A percentile compares a stretch with the other conserved stretches of the same genome.
These are phyloP conservation scores for Capsella bursapastoris DNA, from an alignment of 345 rosid species.

Conservation along the genomic window DNA sequence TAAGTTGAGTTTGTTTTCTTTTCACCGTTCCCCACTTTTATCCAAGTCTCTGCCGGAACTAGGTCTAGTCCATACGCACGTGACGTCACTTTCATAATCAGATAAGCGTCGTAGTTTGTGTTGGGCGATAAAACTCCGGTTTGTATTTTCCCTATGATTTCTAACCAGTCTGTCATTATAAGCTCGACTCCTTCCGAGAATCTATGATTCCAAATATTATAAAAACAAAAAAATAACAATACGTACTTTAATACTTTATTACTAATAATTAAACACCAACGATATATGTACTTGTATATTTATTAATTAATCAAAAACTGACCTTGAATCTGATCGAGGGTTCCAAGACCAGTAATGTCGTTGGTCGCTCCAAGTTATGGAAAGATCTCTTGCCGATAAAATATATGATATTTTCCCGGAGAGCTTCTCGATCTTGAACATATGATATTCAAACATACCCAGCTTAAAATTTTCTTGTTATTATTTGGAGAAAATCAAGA, in stretches of 20 bases:
- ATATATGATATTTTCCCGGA: slow-evolving; percentile 58
- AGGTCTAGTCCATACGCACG: slow-evolving; percentile 59
- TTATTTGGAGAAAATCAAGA: not conserved
- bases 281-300: not conserved
- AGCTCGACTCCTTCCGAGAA: slow-evolving; percentile 53
- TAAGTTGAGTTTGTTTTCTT: not conserved
- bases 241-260: no score
- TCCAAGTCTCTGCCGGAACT: slow-evolving; percentile 52
- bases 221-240: not conserved
- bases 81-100: slow-evolving; percentile 46
- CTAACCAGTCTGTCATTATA: slow-evolving; percentile 50
- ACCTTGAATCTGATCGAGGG: slow-evolving; percentile 64
- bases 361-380: slow-evolving; percentile 64
- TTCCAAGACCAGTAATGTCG: slow-evolving; percentile 70
- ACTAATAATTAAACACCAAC: not conserved
- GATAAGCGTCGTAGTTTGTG: slow-evolving; percentile 61
- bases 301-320: not conserved
- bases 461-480: not conserved
- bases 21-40: slow-evolving; percentile 38
- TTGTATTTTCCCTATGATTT: slow-evolving; percentile 50
- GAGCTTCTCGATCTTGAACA: slow-evolving; percentile 63
- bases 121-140: slow-evolving; percentile 48
- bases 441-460: slow-evolving; percentile 43
- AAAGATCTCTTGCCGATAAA: slow-evolving; percentile 75
- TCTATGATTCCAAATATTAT: slow-evolving; percentile 24